A percentile compares a stretch with the other conserved stretches of the same genome.
Conservation (phyloP, 1,139 yeast species). For the Saccharomycopsis hybrid region DNA sequence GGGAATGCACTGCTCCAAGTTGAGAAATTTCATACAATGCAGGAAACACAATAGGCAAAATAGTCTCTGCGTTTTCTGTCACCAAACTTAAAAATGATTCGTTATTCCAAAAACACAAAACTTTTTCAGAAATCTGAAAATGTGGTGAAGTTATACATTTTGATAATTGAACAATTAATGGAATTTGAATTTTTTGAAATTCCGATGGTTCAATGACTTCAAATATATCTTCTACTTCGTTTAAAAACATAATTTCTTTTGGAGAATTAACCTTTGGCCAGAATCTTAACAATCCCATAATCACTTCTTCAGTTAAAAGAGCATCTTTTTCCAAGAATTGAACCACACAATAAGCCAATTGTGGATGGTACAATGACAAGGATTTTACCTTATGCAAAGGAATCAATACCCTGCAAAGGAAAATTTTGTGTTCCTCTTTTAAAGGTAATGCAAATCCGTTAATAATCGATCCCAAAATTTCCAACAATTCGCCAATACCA, state of each 20-base stretch:
- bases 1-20: slow-evolving; percentile 8
- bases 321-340: slow-evolving; percentile 96
- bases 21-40: slow-evolving; percentile 67
- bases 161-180: slow-evolving; percentile 87
- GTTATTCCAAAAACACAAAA: slow-evolving; percentile 88
- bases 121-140: slow-evolving; percentile 96
- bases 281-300: slow-evolving; percentile 84
- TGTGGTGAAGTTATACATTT: slow-evolving; percentile 94
- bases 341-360: slow-evolving; percentile 92
- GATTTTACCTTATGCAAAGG: slow-evolving; percentile 93
- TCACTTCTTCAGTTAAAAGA: slow-evolving; percentile 83
- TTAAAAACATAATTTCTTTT: slow-evolving; percentile 90
- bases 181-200: slow-evolving; percentile 86
- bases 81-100: slow-evolving; percentile 88
- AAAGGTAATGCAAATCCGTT: slow-evolving; percentile 97
- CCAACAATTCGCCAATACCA: slow-evolving; percentile 92
- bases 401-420: slow-evolving; percentile 77
- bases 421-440: slow-evolving; percentile 93
- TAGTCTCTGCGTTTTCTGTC: slow-evolving; percentile 86
- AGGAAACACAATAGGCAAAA: slow-evolving; percentile 86
- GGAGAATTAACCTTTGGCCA: slow-evolving; percentile 98
- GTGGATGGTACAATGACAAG: slow-evolving; percentile 87
- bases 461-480: slow-evolving; percentile 90
- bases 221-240: slow-evolving; percentile 93
- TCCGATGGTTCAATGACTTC: slow-evolving; percentile 95